Conservation (phyloP, 179 eudicot species). For the Beta lomatogona region DNA sequence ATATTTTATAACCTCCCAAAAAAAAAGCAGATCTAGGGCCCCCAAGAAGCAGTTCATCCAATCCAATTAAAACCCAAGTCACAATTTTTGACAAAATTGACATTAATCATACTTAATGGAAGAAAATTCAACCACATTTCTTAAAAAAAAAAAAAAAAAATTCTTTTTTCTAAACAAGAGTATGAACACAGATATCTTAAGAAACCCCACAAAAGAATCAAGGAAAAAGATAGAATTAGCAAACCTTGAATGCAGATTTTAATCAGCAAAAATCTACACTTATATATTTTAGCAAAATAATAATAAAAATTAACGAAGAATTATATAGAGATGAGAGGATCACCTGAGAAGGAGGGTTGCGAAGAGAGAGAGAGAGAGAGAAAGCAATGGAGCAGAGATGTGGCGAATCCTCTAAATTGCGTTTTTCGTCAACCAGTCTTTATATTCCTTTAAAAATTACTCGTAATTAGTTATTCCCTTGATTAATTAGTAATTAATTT, state of each 20-base stretch:
- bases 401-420: slow-evolving; percentile 21
- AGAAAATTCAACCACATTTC: neutral
- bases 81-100: neutral
- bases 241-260: slow-evolving; percentile 7
- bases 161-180: no score
- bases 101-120: neutral
- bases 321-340: neutral
- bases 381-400: slow-evolving; percentile 15
- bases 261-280: neutral
- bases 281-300: neutral
- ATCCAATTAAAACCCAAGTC: neutral
- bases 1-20: neutral
- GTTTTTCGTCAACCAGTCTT: neutral
- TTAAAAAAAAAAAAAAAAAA: neutral
- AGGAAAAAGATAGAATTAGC: neutral
- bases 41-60: neutral
- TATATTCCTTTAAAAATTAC: neutral
- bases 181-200: neutral
- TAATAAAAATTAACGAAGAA: neutral
- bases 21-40: neutral
- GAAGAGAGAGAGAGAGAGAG: slow-evolving; percentile 2
- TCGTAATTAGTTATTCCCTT: neutral
- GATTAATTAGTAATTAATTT: neutral
- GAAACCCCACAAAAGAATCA: neutral
- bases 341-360: slow-evolving; percentile 12